These are phyloP conservation scores for Penicillium atrosanguineum DNA, from an alignment of 495 filamentous ascomycete species.

Conservation along the genomic window DNA sequence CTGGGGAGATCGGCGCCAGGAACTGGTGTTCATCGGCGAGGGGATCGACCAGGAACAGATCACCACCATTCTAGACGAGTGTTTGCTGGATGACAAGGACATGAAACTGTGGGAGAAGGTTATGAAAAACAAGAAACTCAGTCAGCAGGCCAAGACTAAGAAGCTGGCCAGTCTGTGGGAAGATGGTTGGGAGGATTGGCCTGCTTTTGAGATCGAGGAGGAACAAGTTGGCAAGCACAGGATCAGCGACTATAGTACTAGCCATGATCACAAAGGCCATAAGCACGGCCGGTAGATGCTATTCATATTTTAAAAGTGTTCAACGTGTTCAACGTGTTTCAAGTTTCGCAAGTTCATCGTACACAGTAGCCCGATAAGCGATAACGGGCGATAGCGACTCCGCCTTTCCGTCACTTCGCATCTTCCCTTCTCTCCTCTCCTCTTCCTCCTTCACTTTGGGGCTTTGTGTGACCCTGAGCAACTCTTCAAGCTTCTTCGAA, in stretches of 20 bases:
- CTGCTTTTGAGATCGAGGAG: constrained; percentile 34
- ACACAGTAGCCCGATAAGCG: neutral
- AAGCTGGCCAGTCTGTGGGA: constrained; percentile 46
- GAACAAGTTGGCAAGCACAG: constrained; percentile 31
- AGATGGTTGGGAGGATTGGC: constrained; percentile 59
- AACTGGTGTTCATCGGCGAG: constrained; percentile 59
- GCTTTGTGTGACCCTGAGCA: neutral
- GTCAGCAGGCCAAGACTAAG: constrained; percentile 29
- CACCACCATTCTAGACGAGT: constrained; percentile 44
- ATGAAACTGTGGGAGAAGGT: constrained; percentile 49
- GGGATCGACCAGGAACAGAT: constrained; percentile 45
- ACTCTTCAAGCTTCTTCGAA: neutral
- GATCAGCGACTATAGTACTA: constrained; percentile 27
- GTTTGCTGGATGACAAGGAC: constrained; percentile 49
- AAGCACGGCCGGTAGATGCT: constrained; percentile 28
- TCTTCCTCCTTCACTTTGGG: too few species aligned
- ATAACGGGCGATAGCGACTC: neutral
- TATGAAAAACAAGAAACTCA: constrained; percentile 40
- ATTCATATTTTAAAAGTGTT: neutral
- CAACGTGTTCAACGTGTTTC: neutral
- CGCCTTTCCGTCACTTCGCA: neutral
- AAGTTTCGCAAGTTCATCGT: neutral
- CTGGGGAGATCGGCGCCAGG: constrained; percentile 60
- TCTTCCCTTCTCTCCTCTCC: too few species aligned
- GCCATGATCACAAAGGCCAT: constrained; percentile 18